Conservation (phyloP, 495 filamentous ascomycete genomes). For the Trichoderma gamsii region DNA sequence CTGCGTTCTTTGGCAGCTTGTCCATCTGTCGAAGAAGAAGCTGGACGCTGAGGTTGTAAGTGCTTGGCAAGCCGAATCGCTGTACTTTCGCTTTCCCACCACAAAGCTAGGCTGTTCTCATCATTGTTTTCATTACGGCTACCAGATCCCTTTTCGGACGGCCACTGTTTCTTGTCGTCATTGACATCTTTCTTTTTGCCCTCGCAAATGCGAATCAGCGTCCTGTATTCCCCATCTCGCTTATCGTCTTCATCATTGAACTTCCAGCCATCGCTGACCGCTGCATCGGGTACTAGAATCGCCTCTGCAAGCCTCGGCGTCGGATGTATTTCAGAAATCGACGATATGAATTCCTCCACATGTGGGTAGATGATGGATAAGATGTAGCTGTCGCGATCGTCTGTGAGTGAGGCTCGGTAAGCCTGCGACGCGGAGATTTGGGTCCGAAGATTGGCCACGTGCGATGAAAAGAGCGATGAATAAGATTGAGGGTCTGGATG, state of each 20-base stretch:
- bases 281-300: slow-evolving; percentile 33
- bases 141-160: slow-evolving; percentile 33
- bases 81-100: slow-evolving; percentile 44
- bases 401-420: background rate
- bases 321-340: slow-evolving; percentile 22
- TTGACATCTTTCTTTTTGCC: slow-evolving; percentile 13
- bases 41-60: slow-evolving; percentile 31
- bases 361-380: slow-evolving; percentile 31
- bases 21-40: slow-evolving; percentile 17
- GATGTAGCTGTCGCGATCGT: slow-evolving; percentile 17
- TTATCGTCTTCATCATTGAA: slow-evolving; percentile 34
- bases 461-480: background rate
- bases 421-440: background rate
- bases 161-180: slow-evolving; percentile 29
- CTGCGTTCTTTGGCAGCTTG: slow-evolving; percentile 25
- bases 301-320: slow-evolving; percentile 29
- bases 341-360: slow-evolving; percentile 34
- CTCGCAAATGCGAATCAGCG: slow-evolving; percentile 26
- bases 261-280: slow-evolving; percentile 27
- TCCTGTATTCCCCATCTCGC: slow-evolving; percentile 29
- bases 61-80: slow-evolving; percentile 39
- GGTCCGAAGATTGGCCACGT: background rate
- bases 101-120: slow-evolving; percentile 22
- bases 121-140: slow-evolving; percentile 5
- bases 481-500: background rate